Evolutionary conservation across 805 yeast species (phyloP).

Genomic region (Cyberlindnera sargentensis): DNA sequence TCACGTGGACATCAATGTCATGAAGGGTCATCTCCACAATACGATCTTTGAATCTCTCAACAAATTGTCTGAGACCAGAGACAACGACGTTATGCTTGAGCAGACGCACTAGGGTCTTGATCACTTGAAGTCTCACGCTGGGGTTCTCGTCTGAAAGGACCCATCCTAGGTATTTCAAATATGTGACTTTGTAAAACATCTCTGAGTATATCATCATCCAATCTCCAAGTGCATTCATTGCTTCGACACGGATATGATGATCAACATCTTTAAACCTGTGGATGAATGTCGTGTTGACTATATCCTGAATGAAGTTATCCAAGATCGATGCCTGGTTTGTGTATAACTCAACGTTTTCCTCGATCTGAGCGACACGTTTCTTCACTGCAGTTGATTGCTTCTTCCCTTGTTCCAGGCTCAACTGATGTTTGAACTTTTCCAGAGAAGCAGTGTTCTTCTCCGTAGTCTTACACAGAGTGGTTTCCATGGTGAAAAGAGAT

Average conservation of each 20-base stretch:
- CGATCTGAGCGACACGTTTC: constrained; percentile 40
- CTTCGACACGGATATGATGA: constrained; percentile 60
- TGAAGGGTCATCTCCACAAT: constrained; percentile 53
- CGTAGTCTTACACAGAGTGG: constrained; percentile 47
- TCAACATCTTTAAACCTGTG: constrained; percentile 81
- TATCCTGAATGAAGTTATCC: constrained; percentile 54
- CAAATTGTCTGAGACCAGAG: constrained; percentile 70
- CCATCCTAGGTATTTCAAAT: constrained; percentile 79
- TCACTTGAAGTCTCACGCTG: constrained; percentile 57
- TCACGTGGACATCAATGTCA: constrained; percentile 51
- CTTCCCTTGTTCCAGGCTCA: constrained; percentile 26
- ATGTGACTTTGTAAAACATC: constrained; percentile 58
- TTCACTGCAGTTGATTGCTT: constrained; percentile 31
- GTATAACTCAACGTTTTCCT: constrained; percentile 34
- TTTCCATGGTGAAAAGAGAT: constrained; percentile 51
- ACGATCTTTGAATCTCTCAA: constrained; percentile 63
- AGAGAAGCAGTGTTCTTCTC: constrained; percentile 28
- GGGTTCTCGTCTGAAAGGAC: constrained; percentile 64
- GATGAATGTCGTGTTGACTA: constrained; percentile 58
- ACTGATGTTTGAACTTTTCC: constrained; percentile 32
- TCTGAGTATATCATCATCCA: constrained; percentile 75
- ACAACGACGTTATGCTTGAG: constrained; percentile 38
- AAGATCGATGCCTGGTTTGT: constrained; percentile 44
- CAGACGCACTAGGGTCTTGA: constrained; percentile 45
- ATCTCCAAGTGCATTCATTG: constrained; percentile 52